Percentiles rank a stretch among this genome's conserved stretches.
phyloP scores from a whole-genome alignment of 148 eudicot species.

The Salicornia ramosissima region DNA sequence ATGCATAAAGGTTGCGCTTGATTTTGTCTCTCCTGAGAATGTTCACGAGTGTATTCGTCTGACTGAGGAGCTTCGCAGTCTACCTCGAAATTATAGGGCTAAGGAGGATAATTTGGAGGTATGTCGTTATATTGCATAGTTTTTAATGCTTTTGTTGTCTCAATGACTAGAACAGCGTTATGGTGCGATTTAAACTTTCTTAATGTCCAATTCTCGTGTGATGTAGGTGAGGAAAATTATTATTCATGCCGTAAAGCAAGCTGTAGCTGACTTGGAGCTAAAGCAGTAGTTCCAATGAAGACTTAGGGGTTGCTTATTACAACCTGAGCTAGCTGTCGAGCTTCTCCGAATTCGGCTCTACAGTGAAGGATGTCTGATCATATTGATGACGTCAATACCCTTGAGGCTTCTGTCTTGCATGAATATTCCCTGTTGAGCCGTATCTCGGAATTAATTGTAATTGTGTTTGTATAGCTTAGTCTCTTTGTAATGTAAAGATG shows the following conservation, averaged over 20 bases:
- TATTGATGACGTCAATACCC: background rate
- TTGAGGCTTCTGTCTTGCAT: background rate
- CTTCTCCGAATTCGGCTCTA: background rate
- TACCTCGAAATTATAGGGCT: constrained; percentile 30
- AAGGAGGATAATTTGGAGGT: constrained; percentile 37
- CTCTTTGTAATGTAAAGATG: background rate
- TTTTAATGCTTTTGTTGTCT: background rate
- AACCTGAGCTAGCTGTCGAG: background rate
- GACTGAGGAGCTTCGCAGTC: constrained; percentile 26
- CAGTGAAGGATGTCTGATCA: background rate
- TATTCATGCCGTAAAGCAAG: constrained; percentile 18
- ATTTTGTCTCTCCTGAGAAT: constrained; percentile 36
- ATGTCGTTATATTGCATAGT: background rate
- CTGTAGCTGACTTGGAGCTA: constrained; percentile 4
- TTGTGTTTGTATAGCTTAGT: background rate
- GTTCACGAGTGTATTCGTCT: constrained; percentile 26
- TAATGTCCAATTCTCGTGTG: background rate
- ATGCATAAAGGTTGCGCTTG: constrained; percentile 34
- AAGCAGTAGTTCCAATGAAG: background rate
- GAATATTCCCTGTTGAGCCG: too few relatives aligned
- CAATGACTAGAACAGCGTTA: background rate
- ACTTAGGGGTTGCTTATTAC: background rate
- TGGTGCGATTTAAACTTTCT: background rate
- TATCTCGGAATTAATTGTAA: background rate
- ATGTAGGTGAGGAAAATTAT: constrained; percentile 22